Evolutionary conservation across 805 yeast genomes (phyloP), one percentile per base, ranked within the genome.

Genomic region (Pichia heedii): DNA sequence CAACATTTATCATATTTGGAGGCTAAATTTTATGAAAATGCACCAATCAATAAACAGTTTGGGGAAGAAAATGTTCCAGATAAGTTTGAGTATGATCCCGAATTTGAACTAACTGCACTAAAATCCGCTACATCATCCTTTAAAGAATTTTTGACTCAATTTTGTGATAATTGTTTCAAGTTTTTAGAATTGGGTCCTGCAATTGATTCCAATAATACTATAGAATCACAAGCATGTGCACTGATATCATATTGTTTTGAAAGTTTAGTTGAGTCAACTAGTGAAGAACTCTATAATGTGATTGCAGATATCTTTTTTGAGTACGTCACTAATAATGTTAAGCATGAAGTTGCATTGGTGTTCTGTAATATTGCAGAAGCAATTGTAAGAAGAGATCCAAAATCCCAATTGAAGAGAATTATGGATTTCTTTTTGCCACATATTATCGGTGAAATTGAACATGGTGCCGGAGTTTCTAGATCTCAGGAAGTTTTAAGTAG

Each of bases 391-490:
- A 73, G 86, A 36, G 77, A 80, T 38, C 80, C 87, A 0, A 53
- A 57, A 10, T 52, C 56, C 5, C 67, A 74, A 11, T 73, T 79
- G 48, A 62, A 68, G 1, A 61, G 58, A 36, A 58, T 76, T 22
- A 69, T 73, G 32, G 58, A 66, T 0, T 54, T 68, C n/a, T 60
- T 83, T 18, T 62, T 71, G 39, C 67, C 67, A 5, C 71, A 71
- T 41, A 78, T 89, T 22, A 66, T 69, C 32, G 76, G 71, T 29
- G 95, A 90, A 55, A 69, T 90, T 19, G 85, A 80, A 50, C 84
- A 89, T 50, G 83, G 78, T 3, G 97, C 97, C 0, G 97, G 97
- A 3, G 62, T 74, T 1, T 66, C 79, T 0, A 73, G 96, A 57
- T 72, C 69, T 5, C 66, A 73, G 7, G 89, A 83, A 26, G 69